A percentile compares a stretch with the other conserved stretches of the same genome.
Evolutionary conservation across 306 rosid genomes (phyloP).

Genomic region (Fragaria iinumae): DNA sequence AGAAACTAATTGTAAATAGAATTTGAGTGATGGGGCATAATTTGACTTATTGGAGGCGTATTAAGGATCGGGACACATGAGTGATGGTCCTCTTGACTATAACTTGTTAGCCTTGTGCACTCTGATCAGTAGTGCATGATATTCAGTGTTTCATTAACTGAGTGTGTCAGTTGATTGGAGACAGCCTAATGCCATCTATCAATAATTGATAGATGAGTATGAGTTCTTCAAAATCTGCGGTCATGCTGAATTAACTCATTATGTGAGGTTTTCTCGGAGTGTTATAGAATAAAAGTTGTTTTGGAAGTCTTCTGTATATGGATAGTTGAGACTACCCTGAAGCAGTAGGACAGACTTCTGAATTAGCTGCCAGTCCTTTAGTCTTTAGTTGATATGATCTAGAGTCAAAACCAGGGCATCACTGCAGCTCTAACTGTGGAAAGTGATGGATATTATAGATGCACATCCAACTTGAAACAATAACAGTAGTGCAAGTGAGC

Average conservation of each 20-base stretch:
- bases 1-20: neutral
- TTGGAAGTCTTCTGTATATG: neutral
- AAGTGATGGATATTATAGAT: slow-evolving; percentile 4
- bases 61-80: neutral
- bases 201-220: neutral
- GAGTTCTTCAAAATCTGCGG: neutral
- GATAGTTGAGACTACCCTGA: neutral
- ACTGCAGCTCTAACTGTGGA: neutral
- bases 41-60: neutral
- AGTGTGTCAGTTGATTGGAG: neutral
- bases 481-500: slow-evolving; percentile 16
- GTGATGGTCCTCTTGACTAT: neutral
- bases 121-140: neutral
- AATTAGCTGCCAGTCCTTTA: neutral
- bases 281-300: neutral
- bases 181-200: neutral
- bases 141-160: neutral
- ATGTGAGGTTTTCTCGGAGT: neutral
- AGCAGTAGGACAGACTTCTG: neutral
- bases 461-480: slow-evolving; percentile 10
- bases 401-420: neutral
- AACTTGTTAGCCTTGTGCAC: neutral
- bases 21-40: neutral
- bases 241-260: neutral
- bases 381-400: neutral